Base-by-base conservation (phyloP, 73 alveolate species). In the Tetrahymena malaccensis region DNA sequence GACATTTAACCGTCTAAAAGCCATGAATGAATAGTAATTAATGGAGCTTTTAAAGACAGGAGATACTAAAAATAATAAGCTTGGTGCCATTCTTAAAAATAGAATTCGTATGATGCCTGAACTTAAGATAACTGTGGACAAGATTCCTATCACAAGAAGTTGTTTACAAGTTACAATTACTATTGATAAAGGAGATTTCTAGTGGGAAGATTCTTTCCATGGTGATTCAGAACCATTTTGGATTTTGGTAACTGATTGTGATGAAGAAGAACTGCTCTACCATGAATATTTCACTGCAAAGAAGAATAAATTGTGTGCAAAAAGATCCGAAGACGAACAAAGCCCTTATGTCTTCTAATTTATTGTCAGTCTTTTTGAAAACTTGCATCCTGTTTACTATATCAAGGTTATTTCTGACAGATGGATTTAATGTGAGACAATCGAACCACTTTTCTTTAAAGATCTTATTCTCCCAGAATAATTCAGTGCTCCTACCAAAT, bases 391-490 rank as follows among this genome's bases (percentile, higher is more conserved):
- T 40, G 98, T 98, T 95, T 99, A 99, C 95, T 99, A 98, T 97
- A 96, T 99, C 38, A 97, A 96, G 43, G 94, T 96, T 1, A 98
- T 99, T 17, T 97, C 99, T 70, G 99, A 99, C 97, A 96, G 98
- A 94, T 99, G 99, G 99, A 89, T 99, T 94, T 96, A 96, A 58
- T 98, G 99, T 84, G 99, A 99, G 95, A 96, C 98, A 55, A 97
- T 97, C 70, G 98, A 98, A 13, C 99, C 99, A 0, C 98, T 99
- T 57, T 97, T 99, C 93, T 99, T 99, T 96, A 98, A 98, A 96
- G 98, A 98, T 96, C 97, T 99, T 85, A 99, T 99, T 93, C 97
- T 99, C 93, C 99, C 99, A 34, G 99, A 99, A 96, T 99, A 99
- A 97, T 98, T 97, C 97, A 97, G 98, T 55, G 98, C 99, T 25